phyloP scores from a whole-genome alignment of 2,329 filamentous ascomycete species.

The Thermomyces lanuginosus region DNA sequence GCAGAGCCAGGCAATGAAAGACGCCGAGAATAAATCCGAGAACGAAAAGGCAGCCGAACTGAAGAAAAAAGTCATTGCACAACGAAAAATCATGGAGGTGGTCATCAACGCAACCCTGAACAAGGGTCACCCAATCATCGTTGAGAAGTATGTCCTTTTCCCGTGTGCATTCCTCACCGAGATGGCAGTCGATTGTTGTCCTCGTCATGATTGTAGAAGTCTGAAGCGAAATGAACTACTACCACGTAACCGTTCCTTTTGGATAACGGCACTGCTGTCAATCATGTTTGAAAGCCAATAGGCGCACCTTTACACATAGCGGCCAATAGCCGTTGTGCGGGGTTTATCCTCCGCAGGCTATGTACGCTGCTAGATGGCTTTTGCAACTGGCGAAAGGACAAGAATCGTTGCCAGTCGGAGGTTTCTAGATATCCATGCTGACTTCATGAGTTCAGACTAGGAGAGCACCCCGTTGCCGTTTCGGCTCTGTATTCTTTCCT shows the following conservation, averaged over 20 bases:
- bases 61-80: slow-evolving; percentile 40
- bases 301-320: slow-evolving; percentile 10
- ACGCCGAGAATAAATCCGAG: slow-evolving; percentile 42
- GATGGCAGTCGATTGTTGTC: slow-evolving; percentile 13
- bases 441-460: slow-evolving; percentile 32
- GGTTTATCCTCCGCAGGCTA: too few species aligned
- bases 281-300: slow-evolving; percentile 6
- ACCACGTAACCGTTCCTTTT: slow-evolving; percentile 20
- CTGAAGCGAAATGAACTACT: slow-evolving; percentile 19
- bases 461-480: slow-evolving; percentile 33
- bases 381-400: too few species aligned
- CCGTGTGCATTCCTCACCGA: slow-evolving; percentile 6
- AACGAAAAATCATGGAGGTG: slow-evolving; percentile 41
- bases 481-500: slow-evolving; percentile 33
- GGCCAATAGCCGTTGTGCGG: too few species aligned
- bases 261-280: slow-evolving; percentile 9
- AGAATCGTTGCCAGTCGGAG: background rate
- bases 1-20: slow-evolving; percentile 38
- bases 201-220: slow-evolving; percentile 17
- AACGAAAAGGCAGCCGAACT: slow-evolving; percentile 37
- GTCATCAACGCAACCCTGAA: slow-evolving; percentile 29
- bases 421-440: too few species aligned
- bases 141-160: slow-evolving; percentile 33
- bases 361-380: too few species aligned
- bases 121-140: slow-evolving; percentile 30